These are phyloP conservation scores for Raphanus hybrid DNA, from an alignment of 441 rosid species.

Conservation along the genomic window DNA sequence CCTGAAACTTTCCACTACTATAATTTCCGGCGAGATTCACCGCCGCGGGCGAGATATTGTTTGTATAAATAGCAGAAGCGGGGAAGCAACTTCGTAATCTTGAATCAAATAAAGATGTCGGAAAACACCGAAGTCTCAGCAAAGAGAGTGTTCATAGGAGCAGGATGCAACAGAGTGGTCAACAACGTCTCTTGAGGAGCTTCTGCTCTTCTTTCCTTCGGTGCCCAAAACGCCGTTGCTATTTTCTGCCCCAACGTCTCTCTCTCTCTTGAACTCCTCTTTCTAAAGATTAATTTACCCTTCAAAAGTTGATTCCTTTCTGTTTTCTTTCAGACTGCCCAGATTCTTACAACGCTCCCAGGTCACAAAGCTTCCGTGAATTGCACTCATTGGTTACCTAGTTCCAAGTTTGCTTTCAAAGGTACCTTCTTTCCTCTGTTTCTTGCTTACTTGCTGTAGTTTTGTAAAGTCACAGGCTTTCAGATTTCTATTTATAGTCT, in stretches of 20 bases:
- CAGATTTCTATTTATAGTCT: constrained; percentile 16
- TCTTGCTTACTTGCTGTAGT: not conserved
- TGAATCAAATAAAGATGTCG: constrained; percentile 23
- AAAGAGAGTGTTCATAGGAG: constrained; percentile 77
- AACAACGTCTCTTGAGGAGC: constrained; percentile 98
- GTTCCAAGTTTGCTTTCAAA: constrained; percentile 78
- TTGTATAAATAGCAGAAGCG: too few relatives aligned
- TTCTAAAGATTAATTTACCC: not conserved
- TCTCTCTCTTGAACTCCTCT: not conserved
- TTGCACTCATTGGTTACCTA: constrained; percentile 94
- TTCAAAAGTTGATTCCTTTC: not conserved
- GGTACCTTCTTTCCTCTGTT: constrained; percentile 46
- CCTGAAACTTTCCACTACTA: too few relatives aligned
- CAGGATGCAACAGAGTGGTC: constrained; percentile 92
- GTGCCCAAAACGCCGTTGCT: constrained; percentile 88
- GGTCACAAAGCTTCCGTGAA: constrained; percentile 86
- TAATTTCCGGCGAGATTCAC: too few relatives aligned
- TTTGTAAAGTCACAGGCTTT: constrained; percentile 13
- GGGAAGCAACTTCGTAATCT: not conserved
- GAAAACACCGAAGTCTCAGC: constrained; percentile 43
- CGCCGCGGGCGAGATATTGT: too few relatives aligned
- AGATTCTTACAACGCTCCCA: constrained; percentile 85
- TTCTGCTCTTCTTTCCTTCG: constrained; percentile 77
- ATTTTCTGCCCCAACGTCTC: constrained; percentile 79
- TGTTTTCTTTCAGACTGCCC: constrained; percentile 62